These are phyloP conservation scores for Ceratobasidium sp. DNA, from an alignment of 1,284 basidiomycete genomes.

Conservation along the genomic window DNA sequence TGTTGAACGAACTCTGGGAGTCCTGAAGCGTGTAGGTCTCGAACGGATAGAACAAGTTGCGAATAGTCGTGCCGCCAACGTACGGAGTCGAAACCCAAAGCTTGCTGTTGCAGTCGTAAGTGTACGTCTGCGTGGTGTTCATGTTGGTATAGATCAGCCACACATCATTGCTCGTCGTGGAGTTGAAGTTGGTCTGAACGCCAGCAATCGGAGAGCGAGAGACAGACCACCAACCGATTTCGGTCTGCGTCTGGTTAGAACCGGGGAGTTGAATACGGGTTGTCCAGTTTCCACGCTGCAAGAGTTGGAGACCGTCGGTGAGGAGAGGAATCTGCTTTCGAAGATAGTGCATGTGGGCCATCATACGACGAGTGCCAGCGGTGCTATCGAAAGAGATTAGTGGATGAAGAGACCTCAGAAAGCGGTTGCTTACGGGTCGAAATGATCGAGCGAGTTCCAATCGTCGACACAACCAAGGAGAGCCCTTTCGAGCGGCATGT, in stretches of 20 bases:
- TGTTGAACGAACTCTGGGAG: conserved; percentile 67
- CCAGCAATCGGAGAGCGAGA: conserved; percentile 66
- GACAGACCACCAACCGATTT: conserved; percentile 86
- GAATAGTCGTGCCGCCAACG: conserved; percentile 62
- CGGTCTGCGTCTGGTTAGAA: conserved; percentile 78
- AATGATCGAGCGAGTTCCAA: conserved; percentile 90
- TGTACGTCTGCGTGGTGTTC: conserved; percentile 72
- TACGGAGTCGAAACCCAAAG: conserved; percentile 84
- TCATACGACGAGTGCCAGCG: conserved; percentile 72
- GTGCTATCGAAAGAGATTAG: conserved; percentile 52
- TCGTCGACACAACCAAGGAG: conserved; percentile 83
- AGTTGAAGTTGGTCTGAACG: conserved; percentile 64
- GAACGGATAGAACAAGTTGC: conserved; percentile 83
- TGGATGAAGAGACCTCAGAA: not conserved
- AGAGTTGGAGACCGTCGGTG: conserved; percentile 84
- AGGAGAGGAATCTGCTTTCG: conserved; percentile 72
- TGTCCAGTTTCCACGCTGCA: conserved; percentile 84
- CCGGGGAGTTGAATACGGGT: conserved; percentile 77
- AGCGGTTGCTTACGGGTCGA: conserved; percentile 67
- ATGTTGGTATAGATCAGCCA: conserved; percentile 88
- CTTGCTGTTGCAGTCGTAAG: conserved; percentile 62
- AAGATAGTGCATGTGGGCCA: conserved; percentile 74
- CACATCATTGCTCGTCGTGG: conserved; percentile 65
- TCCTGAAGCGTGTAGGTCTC: conserved; percentile 73
- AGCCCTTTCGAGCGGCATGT: conserved; percentile 81